phyloP scores from a whole-genome alignment of 2,329 filamentous ascomycete genomes.

The Colletotrichum limetticola region DNA sequence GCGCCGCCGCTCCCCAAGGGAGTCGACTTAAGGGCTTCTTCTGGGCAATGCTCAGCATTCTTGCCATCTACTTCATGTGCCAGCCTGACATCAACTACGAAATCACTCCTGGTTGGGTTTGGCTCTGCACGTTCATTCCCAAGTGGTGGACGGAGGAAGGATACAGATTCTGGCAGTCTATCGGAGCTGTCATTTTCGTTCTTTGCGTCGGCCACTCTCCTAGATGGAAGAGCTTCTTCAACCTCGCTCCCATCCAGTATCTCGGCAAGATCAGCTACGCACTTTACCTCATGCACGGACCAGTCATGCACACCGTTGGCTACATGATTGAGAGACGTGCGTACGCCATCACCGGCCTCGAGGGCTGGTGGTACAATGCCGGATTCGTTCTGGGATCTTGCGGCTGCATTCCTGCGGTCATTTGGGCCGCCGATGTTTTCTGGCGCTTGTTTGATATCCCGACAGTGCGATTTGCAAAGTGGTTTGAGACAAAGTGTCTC shows the following conservation, averaged over 20 bases:
- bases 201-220: conserved; percentile 58
- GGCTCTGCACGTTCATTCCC: conserved; percentile 59
- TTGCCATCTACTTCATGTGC: conserved; percentile 64
- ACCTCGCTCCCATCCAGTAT: conserved; percentile 62
- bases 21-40: conserved; percentile 17
- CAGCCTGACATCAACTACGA: conserved; percentile 54
- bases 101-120: conserved; percentile 62
- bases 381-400: conserved; percentile 59
- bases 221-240: conserved; percentile 62
- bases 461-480: conserved; percentile 65
- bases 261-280: conserved; percentile 70
- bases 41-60: conserved; percentile 56
- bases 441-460: conserved; percentile 66
- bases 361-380: conserved; percentile 55
- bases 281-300: conserved; percentile 71
- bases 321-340: conserved; percentile 62
- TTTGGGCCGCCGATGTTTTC: conserved; percentile 67
- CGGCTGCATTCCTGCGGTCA: conserved; percentile 61
- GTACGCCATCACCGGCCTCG: conserved; percentile 58
- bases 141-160: conserved; percentile 58
- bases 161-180: conserved; percentile 67
- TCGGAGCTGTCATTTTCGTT: conserved; percentile 64
- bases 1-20: conserved; percentile 31
- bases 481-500: conserved; percentile 60
- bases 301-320: conserved; percentile 63